A percentile compares a stretch with the other conserved stretches of the same genome.
Evolutionary conservation across 225 moss, liverwort and hornwort species (phyloP).

Genomic region (Neckera pumila): DNA sequence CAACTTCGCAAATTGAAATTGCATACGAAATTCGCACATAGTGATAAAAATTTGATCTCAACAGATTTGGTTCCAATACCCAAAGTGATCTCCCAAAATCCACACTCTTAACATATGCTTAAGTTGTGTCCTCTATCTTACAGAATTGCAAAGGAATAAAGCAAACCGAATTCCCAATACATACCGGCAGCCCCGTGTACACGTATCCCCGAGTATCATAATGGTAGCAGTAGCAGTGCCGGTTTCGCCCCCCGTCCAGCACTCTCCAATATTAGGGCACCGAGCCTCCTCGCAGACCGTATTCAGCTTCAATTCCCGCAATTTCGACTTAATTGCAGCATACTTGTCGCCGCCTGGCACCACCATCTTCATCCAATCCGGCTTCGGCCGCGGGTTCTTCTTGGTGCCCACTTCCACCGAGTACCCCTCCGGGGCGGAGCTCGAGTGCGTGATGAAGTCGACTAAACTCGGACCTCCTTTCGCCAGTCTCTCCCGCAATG

Average conservation of each 20-base stretch:
- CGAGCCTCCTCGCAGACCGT: slow-evolving; percentile 97
- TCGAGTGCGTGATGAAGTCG: slow-evolving; percentile 67
- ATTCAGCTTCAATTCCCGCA: slow-evolving; percentile 85
- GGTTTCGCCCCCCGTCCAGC: slow-evolving; percentile 96
- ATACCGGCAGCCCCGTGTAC: slow-evolving; percentile 94
- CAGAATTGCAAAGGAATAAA: not conserved
- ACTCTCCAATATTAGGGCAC: slow-evolving; percentile 98
- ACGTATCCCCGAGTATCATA: slow-evolving; percentile 98
- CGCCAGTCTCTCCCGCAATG: slow-evolving; percentile 59
- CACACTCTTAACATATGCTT: too few relatives aligned
- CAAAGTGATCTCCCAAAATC: not conserved
- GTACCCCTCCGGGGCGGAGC: slow-evolving; percentile 56
- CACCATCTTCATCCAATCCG: slow-evolving; percentile 92
- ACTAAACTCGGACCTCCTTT: slow-evolving; percentile 62
- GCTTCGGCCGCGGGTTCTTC: slow-evolving; percentile 74
- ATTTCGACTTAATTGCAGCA: slow-evolving; percentile 69
- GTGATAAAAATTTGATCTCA: not conserved
- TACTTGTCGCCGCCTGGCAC: slow-evolving; percentile 96
- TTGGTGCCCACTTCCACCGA: slow-evolving; percentile 94
- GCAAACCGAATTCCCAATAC: not conserved
- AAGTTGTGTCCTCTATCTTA: not conserved
- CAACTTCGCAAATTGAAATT: not conserved
- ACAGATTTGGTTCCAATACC: not conserved
- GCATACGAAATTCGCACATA: not conserved
- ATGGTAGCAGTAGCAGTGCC: slow-evolving; percentile 97